These are phyloP conservation scores for Phytopythium kandeliae DNA, from an alignment of 352 stramenopile genomes.

Conservation along the genomic window DNA sequence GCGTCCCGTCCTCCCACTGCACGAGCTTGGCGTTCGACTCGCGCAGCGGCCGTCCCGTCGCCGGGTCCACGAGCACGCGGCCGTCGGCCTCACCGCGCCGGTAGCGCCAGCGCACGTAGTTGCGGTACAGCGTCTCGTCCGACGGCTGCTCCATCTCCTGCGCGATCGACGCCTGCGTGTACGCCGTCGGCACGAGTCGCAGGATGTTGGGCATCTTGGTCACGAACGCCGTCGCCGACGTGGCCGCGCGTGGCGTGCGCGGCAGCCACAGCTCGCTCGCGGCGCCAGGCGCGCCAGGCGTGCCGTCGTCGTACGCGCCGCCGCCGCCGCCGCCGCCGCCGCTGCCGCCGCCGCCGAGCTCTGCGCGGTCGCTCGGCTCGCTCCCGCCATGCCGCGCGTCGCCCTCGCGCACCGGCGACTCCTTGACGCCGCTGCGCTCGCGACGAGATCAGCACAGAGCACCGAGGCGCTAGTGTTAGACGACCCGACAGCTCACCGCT, in stretches of 20 bases:
- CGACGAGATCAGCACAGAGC: background rate
- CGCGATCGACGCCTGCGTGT: constrained; percentile 67
- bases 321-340: constrained; percentile 16
- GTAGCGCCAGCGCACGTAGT: constrained; percentile 83
- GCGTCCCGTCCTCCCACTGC: constrained; percentile 82
- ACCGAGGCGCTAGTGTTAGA: background rate
- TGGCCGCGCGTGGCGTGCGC: constrained; percentile 64
- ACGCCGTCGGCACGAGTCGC: constrained; percentile 68
- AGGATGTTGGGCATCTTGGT: constrained; percentile 86
- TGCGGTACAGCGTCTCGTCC: constrained; percentile 82
- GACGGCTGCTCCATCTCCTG: constrained; percentile 81
- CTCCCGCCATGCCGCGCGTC: constrained; percentile 30
- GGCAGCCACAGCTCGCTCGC: constrained; percentile 69
- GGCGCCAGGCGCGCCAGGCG: constrained; percentile 20
- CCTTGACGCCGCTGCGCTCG: constrained; percentile 63
- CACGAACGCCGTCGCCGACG: constrained; percentile 59
- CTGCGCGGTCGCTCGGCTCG: constrained; percentile 27
- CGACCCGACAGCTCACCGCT: no score
- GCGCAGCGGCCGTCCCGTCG: constrained; percentile 47
- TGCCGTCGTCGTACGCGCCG: constrained; percentile 3
- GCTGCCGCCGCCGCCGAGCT: constrained; percentile 11
- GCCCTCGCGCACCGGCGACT: constrained; percentile 60
- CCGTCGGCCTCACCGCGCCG: constrained; percentile 51
- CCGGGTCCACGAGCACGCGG: constrained; percentile 58
- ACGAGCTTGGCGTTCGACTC: constrained; percentile 82